These are phyloP conservation scores for Logfia minima DNA, from an alignment of 129 eudicot genomes.

Conservation along the genomic window DNA sequence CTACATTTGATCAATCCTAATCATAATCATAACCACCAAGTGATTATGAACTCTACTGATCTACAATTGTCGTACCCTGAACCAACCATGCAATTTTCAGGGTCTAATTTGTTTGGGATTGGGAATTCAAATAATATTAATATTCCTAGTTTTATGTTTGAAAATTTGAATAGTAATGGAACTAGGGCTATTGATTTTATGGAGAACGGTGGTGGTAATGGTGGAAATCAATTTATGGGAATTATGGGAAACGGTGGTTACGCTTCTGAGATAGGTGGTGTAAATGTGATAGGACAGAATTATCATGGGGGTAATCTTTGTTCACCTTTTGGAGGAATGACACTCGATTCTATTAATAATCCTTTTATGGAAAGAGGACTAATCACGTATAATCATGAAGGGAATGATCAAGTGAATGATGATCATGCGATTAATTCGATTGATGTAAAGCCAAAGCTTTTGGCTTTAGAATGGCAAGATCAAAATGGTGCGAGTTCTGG, in stretches of 20 bases:
- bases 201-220: conserved; percentile 44
- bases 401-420: conserved; percentile 33
- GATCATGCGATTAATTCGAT: conserved; percentile 25
- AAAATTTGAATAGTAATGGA: conserved; percentile 20
- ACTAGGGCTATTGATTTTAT: conserved; percentile 59
- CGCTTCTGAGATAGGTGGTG: conserved; percentile 30
- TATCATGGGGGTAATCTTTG: conserved; percentile 31
- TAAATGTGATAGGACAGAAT: conserved; percentile 31
- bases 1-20: conserved; percentile 18
- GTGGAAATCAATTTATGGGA: conserved; percentile 36
- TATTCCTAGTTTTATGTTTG: conserved; percentile 37
- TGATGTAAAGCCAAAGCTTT: conserved; percentile 75
- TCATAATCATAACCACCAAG: conserved; percentile 28
- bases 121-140: conserved; percentile 41
- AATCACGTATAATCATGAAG: conserved; percentile 44
- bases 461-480: conserved; percentile 93
- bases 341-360: conserved; percentile 37
- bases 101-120: conserved; percentile 36
- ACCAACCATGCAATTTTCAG: conserved; percentile 44
- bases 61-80: conserved; percentile 67
- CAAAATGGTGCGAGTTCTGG: conserved; percentile 30
- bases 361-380: conserved; percentile 51
- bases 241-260: conserved; percentile 34
- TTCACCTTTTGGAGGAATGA: conserved; percentile 62
- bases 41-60: conserved; percentile 46